Base-by-base conservation (phyloP, 352 stramenopile genomes). In the Phytophthora nicotianae region DNA sequence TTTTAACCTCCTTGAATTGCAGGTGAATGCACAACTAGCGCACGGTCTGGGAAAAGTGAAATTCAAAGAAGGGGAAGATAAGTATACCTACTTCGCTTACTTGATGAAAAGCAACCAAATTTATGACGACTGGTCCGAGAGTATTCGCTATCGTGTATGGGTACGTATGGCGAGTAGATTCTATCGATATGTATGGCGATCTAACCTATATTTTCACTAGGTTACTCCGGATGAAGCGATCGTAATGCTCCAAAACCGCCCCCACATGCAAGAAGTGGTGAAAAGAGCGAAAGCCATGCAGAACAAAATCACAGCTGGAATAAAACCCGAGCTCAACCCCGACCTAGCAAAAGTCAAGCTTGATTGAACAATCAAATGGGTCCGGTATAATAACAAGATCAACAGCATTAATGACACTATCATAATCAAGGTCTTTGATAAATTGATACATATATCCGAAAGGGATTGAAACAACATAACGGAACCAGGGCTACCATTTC, bases 81-180 rank as follows among this genome's bases (percentile, higher is more conserved):
- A 24, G 9, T 62, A 51, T 20, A 33, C 38, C 5, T 62, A 62
- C 50, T 37, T 42, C 9, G 17, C 51, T 6, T 62, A 42, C 37
- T 33, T 54, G 35, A 52, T 56, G 54, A 65, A 70, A 9, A n/a
- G 16, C 8, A 5, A 13, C 7, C 50, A 35, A 7, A 17, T 58
- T 0, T 68, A 57, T 32, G 54, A 69, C 13, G 26, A 65, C 7
- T 70, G 62, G 62, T 0, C 62, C 0, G 62, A 70, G 42, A 70
- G 55, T 21, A 37, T 47, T 27, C 55, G 62, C 5, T 60, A 70
- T 32, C 62, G 62, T 4, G 17, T 70, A 23, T 70, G 26, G 41
- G 62, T 70, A 61, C 4, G 17, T n/a, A 21, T 23, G 9, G 40
- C 10, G n/a, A 11, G 11, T 10, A 40, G 33, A 13, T 43, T 11